Evolutionary conservation across 202 grass and related monocot species (phyloP), one percentile per base, ranked within the genome.

Genomic region (Brachypodium distachyon): DNA sequence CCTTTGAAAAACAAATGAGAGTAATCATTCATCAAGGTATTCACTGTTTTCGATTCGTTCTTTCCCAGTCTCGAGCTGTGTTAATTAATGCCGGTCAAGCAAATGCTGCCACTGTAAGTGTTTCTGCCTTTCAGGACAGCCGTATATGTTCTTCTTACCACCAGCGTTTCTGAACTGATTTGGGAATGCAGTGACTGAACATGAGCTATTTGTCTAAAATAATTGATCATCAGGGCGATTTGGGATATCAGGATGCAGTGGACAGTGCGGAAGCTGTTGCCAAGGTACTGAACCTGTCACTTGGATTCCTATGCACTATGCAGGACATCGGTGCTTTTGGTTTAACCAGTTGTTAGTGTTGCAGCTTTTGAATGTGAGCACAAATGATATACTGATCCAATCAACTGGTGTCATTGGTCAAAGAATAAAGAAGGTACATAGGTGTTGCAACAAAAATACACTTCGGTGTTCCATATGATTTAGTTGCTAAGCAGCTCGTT

Each of bases 361-460:
- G 48, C 83, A 98, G 95, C 79, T 94, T 78, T 80, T 98, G 39
- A 80, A 84, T 70, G 87, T 92, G 60, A 90, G 44, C 18, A 33
- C 84, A 73, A 41, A 92, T 86, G 79, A 82, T 64, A 77, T 98
- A 67, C 78, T 98, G 77, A 92, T 94, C 80, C 91, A 98, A 41
- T 98, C 95, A 29, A 98, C 95, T 72, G 95, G 95, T 78, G 91
- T 98, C 48, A 98, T 98, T 67, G 95, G 95, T 71, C 89, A 98
- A 75, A 88, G 91, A 91, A 94, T 98, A 82, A 94, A 98, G 55
- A 98, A 98, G 95, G 94, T 90, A 70, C 72, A 59, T 16, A 52
- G 17, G 3, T 34, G n/a, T 60, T 14, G 16, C 53, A n/a, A 46
- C 39, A 34, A 48, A 27, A 18, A 39, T 81, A 76, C n/a, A 36